Percentiles rank a stretch among this genome's conserved stretches.
Conservation (phyloP, 225 moss, liverwort and hornwort species). For the Pseudoscleropodium purum region DNA sequence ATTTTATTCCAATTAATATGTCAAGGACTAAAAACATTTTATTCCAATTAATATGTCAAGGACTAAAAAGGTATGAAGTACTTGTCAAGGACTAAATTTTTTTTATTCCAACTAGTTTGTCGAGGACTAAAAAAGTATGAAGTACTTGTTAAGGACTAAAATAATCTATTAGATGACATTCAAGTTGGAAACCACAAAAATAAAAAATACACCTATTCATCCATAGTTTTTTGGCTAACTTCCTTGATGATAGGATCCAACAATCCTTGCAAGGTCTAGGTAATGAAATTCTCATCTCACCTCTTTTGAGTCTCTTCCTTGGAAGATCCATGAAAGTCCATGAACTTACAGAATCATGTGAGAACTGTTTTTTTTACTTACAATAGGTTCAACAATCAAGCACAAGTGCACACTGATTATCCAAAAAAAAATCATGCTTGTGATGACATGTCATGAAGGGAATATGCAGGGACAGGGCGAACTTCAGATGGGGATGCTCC, state of each 20-base stretch:
- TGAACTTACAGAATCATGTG: not conserved
- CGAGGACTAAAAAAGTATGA: too few relatives aligned
- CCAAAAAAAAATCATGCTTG: not conserved
- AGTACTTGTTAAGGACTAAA: too few relatives aligned
- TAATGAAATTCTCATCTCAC: not conserved
- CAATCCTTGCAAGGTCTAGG: not conserved
- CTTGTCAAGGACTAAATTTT: not conserved
- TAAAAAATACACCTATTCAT: not conserved
- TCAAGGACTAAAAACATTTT: not conserved
- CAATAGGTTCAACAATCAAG: not conserved
- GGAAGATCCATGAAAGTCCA: not conserved
- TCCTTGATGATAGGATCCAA: not conserved
- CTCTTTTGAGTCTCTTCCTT: not conserved
- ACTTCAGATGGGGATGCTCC: not conserved
- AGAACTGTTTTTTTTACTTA: not conserved
- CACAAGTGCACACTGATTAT: not conserved
- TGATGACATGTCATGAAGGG: not conserved
- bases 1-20: not conserved
- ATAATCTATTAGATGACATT: not conserved
- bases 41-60: rapidly evolving
- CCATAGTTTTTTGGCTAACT: not conserved
- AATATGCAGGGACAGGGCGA: rapidly evolving
- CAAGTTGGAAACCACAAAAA: rapidly evolving
- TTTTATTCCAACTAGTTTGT: too few relatives aligned
- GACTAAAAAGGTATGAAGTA: too few relatives aligned